Evolutionary conservation across 345 rosid species (phyloP).

Genomic region (Euphorbia lathyris): DNA sequence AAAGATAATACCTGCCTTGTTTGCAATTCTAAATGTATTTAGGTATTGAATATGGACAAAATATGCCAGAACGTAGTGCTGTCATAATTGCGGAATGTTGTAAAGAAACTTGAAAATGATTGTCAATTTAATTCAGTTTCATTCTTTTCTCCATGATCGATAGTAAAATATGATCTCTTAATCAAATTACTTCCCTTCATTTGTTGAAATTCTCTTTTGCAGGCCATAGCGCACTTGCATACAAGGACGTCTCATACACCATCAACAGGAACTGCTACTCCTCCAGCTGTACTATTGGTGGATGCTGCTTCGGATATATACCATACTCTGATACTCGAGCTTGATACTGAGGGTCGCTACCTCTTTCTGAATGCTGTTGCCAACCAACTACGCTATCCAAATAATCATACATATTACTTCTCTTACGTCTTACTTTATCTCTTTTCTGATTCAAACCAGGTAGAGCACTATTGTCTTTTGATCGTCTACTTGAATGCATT

Average conservation of each 20-base stretch:
- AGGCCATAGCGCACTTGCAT: conserved; percentile 85
- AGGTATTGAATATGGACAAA: not conserved
- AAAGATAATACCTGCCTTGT: no score
- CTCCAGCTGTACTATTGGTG: conserved; percentile 42
- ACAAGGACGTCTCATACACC: conserved; percentile 66
- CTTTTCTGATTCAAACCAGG: conserved; percentile 85
- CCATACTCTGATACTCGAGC: conserved; percentile 65
- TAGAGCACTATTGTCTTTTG: conserved; percentile 11
- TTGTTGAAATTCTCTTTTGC: conserved; percentile 11
- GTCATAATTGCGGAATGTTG: not conserved
- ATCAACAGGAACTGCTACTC: conserved; percentile 44
- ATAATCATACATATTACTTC: conserved; percentile 97
- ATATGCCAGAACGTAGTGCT: not conserved
- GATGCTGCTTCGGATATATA: conserved; percentile 89
- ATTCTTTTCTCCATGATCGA: not conserved
- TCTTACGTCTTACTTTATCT: conserved; percentile 84
- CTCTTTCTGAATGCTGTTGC: conserved; percentile 90
- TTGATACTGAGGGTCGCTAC: conserved; percentile 98
- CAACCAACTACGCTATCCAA: conserved; percentile 95
- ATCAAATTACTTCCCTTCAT: no score
- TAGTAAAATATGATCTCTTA: not conserved
- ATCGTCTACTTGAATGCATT: not conserved
- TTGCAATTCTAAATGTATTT: no score
- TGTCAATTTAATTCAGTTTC: not conserved
- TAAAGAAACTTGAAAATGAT: not conserved